A percentile compares a stretch with the other conserved stretches of the same genome.
These are phyloP conservation scores for Aciculoconidium aculeatum DNA, from an alignment of 805 yeast species.

Conservation along the genomic window DNA sequence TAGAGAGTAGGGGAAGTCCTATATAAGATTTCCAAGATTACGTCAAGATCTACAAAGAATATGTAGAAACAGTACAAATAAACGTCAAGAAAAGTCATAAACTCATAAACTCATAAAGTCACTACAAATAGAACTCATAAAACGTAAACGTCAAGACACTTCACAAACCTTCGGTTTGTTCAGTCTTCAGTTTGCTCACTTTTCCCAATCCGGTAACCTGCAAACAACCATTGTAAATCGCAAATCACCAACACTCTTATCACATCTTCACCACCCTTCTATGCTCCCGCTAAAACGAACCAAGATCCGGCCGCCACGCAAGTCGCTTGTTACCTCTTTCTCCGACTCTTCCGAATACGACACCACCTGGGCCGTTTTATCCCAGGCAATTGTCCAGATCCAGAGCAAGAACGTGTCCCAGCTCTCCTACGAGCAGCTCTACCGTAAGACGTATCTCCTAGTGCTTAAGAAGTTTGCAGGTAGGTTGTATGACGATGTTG, in stretches of 20 bases:
- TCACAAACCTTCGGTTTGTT: too few relatives aligned
- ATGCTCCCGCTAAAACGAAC: constrained; percentile 33
- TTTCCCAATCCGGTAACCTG: too few relatives aligned
- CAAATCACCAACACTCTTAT: constrained; percentile 1
- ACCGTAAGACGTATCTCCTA: constrained; percentile 70
- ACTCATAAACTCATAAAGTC: too few relatives aligned
- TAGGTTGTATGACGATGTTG: constrained; percentile 57
- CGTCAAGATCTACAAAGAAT: too few relatives aligned
- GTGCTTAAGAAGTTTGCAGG: constrained; percentile 69
- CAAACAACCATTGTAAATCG: neutral
- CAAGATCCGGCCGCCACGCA: constrained; percentile 64
- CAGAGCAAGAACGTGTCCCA: constrained; percentile 65
- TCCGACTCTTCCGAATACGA: constrained; percentile 47
- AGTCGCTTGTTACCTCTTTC: constrained; percentile 20
- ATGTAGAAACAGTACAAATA: too few relatives aligned
- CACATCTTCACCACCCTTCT: neutral
- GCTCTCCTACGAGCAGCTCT: constrained; percentile 76
- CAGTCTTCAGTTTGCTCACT: too few relatives aligned
- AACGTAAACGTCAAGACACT: too few relatives aligned
- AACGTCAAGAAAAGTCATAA: too few relatives aligned
- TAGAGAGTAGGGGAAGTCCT: too few relatives aligned
- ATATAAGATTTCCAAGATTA: too few relatives aligned
- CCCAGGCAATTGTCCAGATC: constrained; percentile 67
- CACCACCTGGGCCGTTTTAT: constrained; percentile 58
- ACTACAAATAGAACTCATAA: too few relatives aligned